Conservation (phyloP, 2,329 filamentous ascomycete species). For the Phoma sp. region DNA sequence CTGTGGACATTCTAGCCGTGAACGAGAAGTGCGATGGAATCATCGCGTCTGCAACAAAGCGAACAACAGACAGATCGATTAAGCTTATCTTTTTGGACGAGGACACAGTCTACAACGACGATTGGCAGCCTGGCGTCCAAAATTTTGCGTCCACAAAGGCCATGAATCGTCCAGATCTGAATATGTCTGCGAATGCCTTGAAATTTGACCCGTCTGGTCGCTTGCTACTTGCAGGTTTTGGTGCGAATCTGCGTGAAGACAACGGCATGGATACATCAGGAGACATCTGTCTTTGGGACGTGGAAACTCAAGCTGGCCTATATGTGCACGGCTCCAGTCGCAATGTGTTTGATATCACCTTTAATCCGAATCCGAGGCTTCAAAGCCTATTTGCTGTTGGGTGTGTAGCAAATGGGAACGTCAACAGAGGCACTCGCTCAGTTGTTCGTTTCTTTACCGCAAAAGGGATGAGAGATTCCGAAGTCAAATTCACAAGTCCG, state of each 20-base stretch:
- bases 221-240: constrained; percentile 64
- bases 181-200: constrained; percentile 41
- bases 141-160: constrained; percentile 44
- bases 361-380: constrained; percentile 55
- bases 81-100: constrained; percentile 39
- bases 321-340: constrained; percentile 57
- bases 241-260: constrained; percentile 45
- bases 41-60: constrained; percentile 60
- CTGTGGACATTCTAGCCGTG: constrained; percentile 61
- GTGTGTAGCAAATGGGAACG: constrained; percentile 51
- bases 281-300: constrained; percentile 63
- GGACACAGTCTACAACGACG: constrained; percentile 15
- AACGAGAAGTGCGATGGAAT: constrained; percentile 37
- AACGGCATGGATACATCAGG: constrained; percentile 53
- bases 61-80: constrained; percentile 42
- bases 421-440: constrained; percentile 54
- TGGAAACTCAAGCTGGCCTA: constrained; percentile 51
- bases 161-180: constrained; percentile 33
- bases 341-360: constrained; percentile 66
- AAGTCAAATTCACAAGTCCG: constrained; percentile 33
- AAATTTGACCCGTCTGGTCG: constrained; percentile 45
- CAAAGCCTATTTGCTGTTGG: constrained; percentile 61
- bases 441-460: constrained; percentile 61
- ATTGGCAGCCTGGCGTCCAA: constrained; percentile 6
- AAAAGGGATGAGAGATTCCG: constrained; percentile 31